Conservation (phyloP, 2,329 filamentous ascomycete genomes). For the Coleophoma eucalyptorum region DNA sequence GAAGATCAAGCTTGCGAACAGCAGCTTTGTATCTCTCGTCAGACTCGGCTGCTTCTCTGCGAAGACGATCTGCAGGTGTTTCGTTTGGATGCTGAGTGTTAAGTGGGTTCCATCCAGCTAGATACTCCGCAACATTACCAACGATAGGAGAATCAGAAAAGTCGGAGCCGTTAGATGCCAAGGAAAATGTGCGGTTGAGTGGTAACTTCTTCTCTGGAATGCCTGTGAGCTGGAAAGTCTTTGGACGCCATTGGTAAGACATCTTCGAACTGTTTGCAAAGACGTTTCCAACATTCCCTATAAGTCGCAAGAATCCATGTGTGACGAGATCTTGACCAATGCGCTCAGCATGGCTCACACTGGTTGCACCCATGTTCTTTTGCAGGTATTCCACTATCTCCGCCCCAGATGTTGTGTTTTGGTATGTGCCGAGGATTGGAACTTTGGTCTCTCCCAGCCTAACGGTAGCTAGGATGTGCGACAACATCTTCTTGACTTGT, state of each 20-base stretch:
- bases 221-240: slow-evolving; percentile 83
- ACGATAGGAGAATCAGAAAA: slow-evolving; percentile 76
- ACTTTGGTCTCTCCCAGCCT: slow-evolving; percentile 90
- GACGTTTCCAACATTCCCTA: slow-evolving; percentile 90
- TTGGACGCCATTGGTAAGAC: slow-evolving; percentile 96
- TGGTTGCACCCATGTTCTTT: slow-evolving; percentile 78
- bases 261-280: slow-evolving; percentile 98
- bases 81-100: slow-evolving; percentile 92
- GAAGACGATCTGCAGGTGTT: slow-evolving; percentile 79
- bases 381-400: slow-evolving; percentile 97
- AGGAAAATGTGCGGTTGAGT: slow-evolving; percentile 70
- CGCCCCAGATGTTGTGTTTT: slow-evolving; percentile 85
- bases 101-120: slow-evolving; percentile 89
- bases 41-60: slow-evolving; percentile 82
- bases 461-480: slow-evolving; percentile 82
- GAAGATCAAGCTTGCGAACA: slow-evolving; percentile 80
- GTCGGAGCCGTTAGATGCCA: slow-evolving; percentile 49
- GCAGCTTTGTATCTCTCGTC: slow-evolving; percentile 91
- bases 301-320: slow-evolving; percentile 80
- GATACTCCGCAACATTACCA: slow-evolving; percentile 80
- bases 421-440: slow-evolving; percentile 89
- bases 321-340: slow-evolving; percentile 91
- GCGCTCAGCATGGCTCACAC: slow-evolving; percentile 84
- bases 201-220: slow-evolving; percentile 82
- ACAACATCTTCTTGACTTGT: slow-evolving; percentile 84